Conservation (phyloP, 305 asterid genomes). For the Monarda citriodora region DNA sequence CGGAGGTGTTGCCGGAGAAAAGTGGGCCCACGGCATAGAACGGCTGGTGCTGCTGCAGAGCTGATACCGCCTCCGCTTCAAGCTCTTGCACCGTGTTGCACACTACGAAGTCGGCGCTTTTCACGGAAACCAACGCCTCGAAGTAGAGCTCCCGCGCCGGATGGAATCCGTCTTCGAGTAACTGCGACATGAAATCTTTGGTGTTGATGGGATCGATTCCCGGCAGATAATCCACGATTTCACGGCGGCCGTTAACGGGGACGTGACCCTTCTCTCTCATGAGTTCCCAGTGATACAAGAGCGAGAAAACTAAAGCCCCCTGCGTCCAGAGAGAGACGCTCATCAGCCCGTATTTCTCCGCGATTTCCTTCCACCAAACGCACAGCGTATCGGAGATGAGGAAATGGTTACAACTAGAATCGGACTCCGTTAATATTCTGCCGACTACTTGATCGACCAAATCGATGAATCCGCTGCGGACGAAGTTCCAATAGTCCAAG, state of each 20-base stretch:
- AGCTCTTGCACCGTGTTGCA: slow-evolving; percentile 64
- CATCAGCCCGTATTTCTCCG: slow-evolving; percentile 41
- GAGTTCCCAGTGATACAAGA: slow-evolving; percentile 54
- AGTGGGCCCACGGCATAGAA: slow-evolving; percentile 65
- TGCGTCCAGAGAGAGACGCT: slow-evolving; percentile 77
- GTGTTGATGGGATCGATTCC: slow-evolving; percentile 48
- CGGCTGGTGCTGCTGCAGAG: slow-evolving; percentile 34
- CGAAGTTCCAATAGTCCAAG: slow-evolving; percentile 22
- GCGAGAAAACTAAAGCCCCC: slow-evolving; percentile 48
- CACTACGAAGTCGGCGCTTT: slow-evolving; percentile 38
- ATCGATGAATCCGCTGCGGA: slow-evolving; percentile 28
- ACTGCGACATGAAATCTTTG: slow-evolving; percentile 36
- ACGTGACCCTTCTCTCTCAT: slow-evolving; percentile 37
- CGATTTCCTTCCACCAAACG: slow-evolving; percentile 41
- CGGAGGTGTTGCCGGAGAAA: slow-evolving; percentile 17
- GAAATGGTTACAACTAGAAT: slow-evolving; percentile 23
- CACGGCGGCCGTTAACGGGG: slow-evolving; percentile 28
- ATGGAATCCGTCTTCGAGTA: too few species aligned
- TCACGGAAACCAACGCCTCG: slow-evolving; percentile 11
- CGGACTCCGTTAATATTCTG: slow-evolving; percentile 16
- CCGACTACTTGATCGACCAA: slow-evolving; percentile 54
- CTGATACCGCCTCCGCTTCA: slow-evolving; percentile 43
- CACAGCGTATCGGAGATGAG: slow-evolving; percentile 56
- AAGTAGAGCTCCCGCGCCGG: too few species aligned
- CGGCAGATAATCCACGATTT: slow-evolving; percentile 44